These are phyloP conservation scores for Yamadazyma mexicana DNA, from an alignment of 1,139 yeast species.

Conservation along the genomic window DNA sequence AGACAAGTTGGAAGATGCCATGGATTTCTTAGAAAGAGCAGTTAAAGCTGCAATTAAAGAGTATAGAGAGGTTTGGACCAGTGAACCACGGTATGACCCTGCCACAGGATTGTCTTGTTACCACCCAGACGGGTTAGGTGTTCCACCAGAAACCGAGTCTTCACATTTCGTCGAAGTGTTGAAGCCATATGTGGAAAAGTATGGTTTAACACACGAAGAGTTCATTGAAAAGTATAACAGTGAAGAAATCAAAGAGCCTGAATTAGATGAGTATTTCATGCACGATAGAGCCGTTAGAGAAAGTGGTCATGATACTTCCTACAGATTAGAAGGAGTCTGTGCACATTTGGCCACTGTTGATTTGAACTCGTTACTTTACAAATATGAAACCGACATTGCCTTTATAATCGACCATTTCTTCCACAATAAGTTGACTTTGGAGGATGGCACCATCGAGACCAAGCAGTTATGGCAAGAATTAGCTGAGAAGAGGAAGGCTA, in stretches of 20 bases:
- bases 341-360: constrained; percentile 92
- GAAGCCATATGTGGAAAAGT: constrained; percentile 65
- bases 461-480: constrained; percentile 59
- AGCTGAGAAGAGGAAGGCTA: constrained; percentile 55
- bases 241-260: constrained; percentile 69
- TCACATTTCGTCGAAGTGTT: constrained; percentile 81
- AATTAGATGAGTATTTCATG: constrained; percentile 79
- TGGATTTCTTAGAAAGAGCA: constrained; percentile 65
- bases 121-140: constrained; percentile 85
- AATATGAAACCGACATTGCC: constrained; percentile 87
- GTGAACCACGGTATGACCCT: constrained; percentile 70
- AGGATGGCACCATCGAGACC: constrained; percentile 39
- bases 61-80: constrained; percentile 78
- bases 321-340: constrained; percentile 86
- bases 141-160: constrained; percentile 96
- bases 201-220: constrained; percentile 61
- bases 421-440: constrained; percentile 42
- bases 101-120: constrained; percentile 86
- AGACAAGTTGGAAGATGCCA: constrained; percentile 36
- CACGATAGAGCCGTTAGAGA: constrained; percentile 97
- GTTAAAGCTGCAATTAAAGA: constrained; percentile 82
- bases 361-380: constrained; percentile 80
- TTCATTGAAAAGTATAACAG: constrained; percentile 71
- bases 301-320: constrained; percentile 94
- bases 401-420: constrained; percentile 58